Percentiles rank a stretch among this genome's conserved stretches.
These are phyloP conservation scores for Flaveria sonorensis DNA, from an alignment of 129 eudicot species.

Conservation along the genomic window DNA sequence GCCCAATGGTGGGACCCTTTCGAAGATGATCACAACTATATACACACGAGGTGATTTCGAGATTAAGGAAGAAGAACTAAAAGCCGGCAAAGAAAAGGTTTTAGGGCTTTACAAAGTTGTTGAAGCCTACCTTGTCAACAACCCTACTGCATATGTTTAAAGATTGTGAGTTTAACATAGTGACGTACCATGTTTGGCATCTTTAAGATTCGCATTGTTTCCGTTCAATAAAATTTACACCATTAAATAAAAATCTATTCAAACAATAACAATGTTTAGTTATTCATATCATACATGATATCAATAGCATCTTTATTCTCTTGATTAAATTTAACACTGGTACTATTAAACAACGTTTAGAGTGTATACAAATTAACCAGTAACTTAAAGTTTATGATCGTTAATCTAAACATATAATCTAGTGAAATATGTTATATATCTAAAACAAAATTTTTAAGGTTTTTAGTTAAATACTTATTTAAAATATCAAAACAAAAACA, in stretches of 20 bases:
- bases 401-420: no score
- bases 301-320: no score
- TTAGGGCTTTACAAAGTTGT: conserved; percentile 48
- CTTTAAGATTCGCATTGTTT: conserved; percentile 14
- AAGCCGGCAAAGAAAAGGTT: conserved; percentile 41
- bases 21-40: conserved; percentile 37
- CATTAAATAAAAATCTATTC: not conserved
- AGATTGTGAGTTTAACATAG: conserved; percentile 5
- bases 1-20: conserved; percentile 32
- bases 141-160: conserved; percentile 41
- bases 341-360: no score
- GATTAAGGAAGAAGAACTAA: conserved; percentile 38
- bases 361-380: no score
- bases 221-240: conserved; percentile 4
- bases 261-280: not conserved
- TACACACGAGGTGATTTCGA: conserved; percentile 36
- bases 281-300: no score
- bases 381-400: no score
- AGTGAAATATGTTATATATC: no score
- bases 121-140: conserved; percentile 45
- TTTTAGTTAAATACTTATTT: no score
- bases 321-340: no score
- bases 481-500: no score
- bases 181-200: conserved; percentile 19
- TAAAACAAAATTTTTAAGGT: no score